phyloP scores from a whole-genome alignment of 2,329 filamentous ascomycete genomes.

The Fusarium setosum region DNA sequence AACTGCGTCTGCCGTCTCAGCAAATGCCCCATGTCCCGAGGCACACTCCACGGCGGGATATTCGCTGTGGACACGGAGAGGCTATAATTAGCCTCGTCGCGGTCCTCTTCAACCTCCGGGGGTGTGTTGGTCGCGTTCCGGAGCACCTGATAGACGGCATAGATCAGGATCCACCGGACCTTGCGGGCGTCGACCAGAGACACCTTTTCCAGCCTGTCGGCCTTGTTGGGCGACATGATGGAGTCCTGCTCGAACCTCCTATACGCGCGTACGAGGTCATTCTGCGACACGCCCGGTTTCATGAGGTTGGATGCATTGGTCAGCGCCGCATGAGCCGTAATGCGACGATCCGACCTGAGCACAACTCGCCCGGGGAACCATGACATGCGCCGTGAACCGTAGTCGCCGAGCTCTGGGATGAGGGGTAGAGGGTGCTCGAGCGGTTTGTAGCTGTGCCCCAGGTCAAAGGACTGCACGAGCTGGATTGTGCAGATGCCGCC shows the following conservation, averaged over 20 bases:
- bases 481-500: conserved; percentile 79
- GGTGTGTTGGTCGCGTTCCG: conserved; percentile 71
- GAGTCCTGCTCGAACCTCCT: conserved; percentile 75
- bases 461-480: conserved; percentile 74
- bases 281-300: conserved; percentile 53
- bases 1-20: conserved; percentile 45
- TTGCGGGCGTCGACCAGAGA: conserved; percentile 75
- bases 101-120: conserved; percentile 66
- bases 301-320: conserved; percentile 61
- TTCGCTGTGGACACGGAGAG: conserved; percentile 56
- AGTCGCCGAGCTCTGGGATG: conserved; percentile 62
- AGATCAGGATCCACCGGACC: conserved; percentile 82
- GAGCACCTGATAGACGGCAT: conserved; percentile 79
- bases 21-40: conserved; percentile 41
- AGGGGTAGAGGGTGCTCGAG: conserved; percentile 75
- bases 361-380: conserved; percentile 57
- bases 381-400: conserved; percentile 48
- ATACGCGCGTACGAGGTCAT: conserved; percentile 74
- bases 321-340: conserved; percentile 64
- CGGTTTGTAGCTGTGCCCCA: conserved; percentile 66
- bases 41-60: conserved; percentile 60
- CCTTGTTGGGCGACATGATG: conserved; percentile 60
- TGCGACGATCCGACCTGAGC: conserved; percentile 58
- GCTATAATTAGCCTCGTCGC: conserved; percentile 67
- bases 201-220: conserved; percentile 66